phyloP scores from a whole-genome alignment of 495 filamentous ascomycete genomes.

The Penicillium verhagenii region DNA sequence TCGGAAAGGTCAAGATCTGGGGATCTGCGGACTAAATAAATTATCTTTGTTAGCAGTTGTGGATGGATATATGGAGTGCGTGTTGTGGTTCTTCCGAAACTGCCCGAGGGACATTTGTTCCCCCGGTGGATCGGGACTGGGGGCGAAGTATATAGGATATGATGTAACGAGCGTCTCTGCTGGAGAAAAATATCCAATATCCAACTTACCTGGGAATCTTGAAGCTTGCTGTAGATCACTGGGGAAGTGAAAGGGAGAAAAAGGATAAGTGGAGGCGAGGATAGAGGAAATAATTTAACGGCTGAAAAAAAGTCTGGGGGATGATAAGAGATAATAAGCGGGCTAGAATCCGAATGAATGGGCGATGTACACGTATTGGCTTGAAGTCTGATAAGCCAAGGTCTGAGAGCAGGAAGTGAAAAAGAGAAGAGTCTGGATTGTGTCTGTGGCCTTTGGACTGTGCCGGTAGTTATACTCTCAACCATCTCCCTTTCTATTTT shows the following conservation, averaged over 20 bases:
- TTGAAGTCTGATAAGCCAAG: neutral
- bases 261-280: neutral
- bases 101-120: conserved; percentile 14
- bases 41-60: conserved; percentile 2
- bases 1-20: neutral
- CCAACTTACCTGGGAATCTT: conserved; percentile 14
- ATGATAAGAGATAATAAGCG: neutral
- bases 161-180: conserved; percentile 7
- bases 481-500: neutral
- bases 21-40: neutral
- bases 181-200: neutral
- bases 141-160: conserved; percentile 3
- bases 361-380: neutral
- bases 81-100: conserved; percentile 11
- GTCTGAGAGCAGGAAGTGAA: neutral
- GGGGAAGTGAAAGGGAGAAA: neutral
- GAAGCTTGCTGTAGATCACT: neutral
- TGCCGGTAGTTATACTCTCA: neutral
- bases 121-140: conserved; percentile 15
- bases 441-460: neutral
- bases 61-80: conserved; percentile 8
- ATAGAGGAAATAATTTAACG: neutral
- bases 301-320: neutral
- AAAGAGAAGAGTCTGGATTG: neutral
- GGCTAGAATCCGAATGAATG: neutral